Conservation (phyloP, 441 rosid genomes). For the Heliophila coronopifolia region DNA sequence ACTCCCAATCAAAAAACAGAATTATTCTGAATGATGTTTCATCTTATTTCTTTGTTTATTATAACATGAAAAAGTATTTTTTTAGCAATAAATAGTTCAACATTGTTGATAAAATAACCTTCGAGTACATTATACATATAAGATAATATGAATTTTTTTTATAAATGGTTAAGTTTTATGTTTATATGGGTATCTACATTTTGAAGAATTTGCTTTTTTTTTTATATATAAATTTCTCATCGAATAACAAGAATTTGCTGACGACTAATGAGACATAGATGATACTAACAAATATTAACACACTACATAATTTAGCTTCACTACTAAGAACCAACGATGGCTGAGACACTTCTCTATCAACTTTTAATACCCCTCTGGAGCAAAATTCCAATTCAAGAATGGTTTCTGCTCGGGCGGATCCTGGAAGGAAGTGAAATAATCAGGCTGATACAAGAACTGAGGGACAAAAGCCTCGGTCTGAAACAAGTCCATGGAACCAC, state of each 20-base stretch:
- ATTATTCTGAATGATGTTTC: not conserved
- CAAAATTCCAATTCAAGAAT: slow-evolving; percentile 29
- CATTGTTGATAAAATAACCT: slow-evolving; percentile 18
- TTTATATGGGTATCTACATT: slow-evolving; percentile 7
- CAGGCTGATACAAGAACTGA: slow-evolving; percentile 51
- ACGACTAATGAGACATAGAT: slow-evolving; percentile 17
- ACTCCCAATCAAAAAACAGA: not conserved
- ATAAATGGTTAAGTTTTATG: slow-evolving; percentile 7
- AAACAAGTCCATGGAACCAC: slow-evolving; percentile 43
- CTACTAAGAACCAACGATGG: slow-evolving; percentile 20
- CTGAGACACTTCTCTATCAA: slow-evolving; percentile 7
- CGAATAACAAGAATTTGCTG: slow-evolving; percentile 25
- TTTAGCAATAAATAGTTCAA: not conserved
- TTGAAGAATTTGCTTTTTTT: slow-evolving; percentile 8
- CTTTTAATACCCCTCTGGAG: slow-evolving; percentile 23
- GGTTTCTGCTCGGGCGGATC: slow-evolving; percentile 37
- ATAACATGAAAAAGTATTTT: not conserved
- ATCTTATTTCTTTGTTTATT: not conserved
- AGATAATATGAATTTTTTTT: not conserved
- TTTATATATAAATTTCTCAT: slow-evolving; percentile 10
- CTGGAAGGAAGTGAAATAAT: slow-evolving; percentile 45
- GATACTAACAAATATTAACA: slow-evolving; percentile 29
- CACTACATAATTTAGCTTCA: slow-evolving; percentile 4
- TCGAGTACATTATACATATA: too few relatives aligned
- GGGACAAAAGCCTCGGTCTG: slow-evolving; percentile 48